phyloP scores from a whole-genome alignment of 2,329 filamentous ascomycete species.

The Colletotrichum godetiae region DNA sequence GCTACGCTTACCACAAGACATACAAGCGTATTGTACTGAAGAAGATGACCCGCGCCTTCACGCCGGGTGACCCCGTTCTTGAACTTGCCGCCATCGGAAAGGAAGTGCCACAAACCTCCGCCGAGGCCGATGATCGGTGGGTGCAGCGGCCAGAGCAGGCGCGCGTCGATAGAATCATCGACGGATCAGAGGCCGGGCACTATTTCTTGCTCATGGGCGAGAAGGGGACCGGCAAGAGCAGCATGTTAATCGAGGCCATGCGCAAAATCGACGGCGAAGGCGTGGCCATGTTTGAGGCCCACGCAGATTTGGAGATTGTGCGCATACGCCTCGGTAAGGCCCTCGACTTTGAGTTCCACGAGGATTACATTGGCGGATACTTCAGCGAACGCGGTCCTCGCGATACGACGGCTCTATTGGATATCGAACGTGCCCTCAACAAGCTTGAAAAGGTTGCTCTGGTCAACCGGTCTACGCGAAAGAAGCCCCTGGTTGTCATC shows the following conservation, averaged over 20 bases:
- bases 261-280: constrained; percentile 89
- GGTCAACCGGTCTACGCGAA: constrained; percentile 68
- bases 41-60: constrained; percentile 94
- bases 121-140: constrained; percentile 74
- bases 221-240: constrained; percentile 96
- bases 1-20: constrained; percentile 81
- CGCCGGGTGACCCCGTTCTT: constrained; percentile 89
- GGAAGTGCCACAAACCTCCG: constrained; percentile 59
- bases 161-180: constrained; percentile 84
- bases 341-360: constrained; percentile 95
- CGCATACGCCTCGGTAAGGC: constrained; percentile 92
- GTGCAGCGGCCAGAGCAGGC: constrained; percentile 84
- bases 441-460: constrained; percentile 97
- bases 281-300: constrained; percentile 95
- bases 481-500: constrained; percentile 86
- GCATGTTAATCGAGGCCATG: constrained; percentile 97
- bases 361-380: constrained; percentile 96
- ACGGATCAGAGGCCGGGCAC: constrained; percentile 78
- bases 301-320: constrained; percentile 95
- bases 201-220: constrained; percentile 95
- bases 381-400: constrained; percentile 94
- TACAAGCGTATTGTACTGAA: constrained; percentile 93
- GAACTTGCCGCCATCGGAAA: constrained; percentile 79
- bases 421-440: constrained; percentile 97
- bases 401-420: constrained; percentile 90